Base-by-base conservation (phyloP, 768 basidiomycete genomes). In the Rossbeevera mucosa region DNA sequence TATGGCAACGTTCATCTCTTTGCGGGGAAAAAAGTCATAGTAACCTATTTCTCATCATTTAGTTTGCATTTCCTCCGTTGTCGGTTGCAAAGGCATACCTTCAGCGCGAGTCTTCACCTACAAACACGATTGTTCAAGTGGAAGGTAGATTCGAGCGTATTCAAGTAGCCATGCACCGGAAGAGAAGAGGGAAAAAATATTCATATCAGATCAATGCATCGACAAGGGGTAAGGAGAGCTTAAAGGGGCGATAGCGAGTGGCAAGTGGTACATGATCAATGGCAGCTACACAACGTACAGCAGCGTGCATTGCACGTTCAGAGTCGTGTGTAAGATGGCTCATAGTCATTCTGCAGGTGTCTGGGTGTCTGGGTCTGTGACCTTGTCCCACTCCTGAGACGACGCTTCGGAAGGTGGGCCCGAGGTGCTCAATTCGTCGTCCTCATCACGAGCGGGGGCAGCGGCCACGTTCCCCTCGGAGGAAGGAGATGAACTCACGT, bases 361-460 rank as follows among this genome's bases (percentile, higher is more conserved):
- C 56, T 76, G 77, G 51, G 76, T 73, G 54, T 81, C 86, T 44
- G 86, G 79, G 66, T 91, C 88, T 60, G 89, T 88, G 74, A 93
- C 71, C 60, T 78, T 85, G 72, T 93, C 91, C 91, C 90, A 93
- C 68, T 91, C 91, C 72, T 90, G 88, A 47, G 91, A 93, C 38
- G 91, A 90, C 28, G 88, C 76, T 74, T 89, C 91, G 52, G 91
- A 92, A 50, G 89, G 90, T 49, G 88, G 86, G 40, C 86, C 82
- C 48, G 76, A 77, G 53, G 81, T 82, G 69, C 83, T 86, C 61
- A 72, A 71, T 59, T 82, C 82, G 51, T 62, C 66, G 54, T 72
- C 80, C 54, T 82, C 81, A 60, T 80, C 80, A 53, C 8, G 36
- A 38, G 18, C 18, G 36, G 70, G 68, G 50, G 62, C 63, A 46